Percentiles rank a stretch among this genome's conserved stretches.
Conservation (phyloP, 1,284 basidiomycete genomes). For the Rugosomyces carneus region DNA sequence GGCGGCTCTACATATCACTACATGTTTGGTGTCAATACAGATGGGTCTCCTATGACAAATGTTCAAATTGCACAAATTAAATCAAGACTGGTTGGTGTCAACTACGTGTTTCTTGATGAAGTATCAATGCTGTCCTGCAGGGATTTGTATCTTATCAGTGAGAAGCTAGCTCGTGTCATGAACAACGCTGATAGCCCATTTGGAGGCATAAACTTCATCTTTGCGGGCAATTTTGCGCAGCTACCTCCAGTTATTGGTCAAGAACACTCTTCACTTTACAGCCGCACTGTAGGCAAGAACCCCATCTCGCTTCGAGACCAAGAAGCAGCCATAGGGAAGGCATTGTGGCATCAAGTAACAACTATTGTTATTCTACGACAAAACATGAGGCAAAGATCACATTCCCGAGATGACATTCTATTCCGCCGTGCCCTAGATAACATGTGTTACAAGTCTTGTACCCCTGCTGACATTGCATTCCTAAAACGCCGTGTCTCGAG, state of each 20-base stretch:
- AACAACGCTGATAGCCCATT: conserved; percentile 18
- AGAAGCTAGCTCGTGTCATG: conserved; percentile 5
- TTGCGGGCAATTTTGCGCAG: conserved; percentile 27
- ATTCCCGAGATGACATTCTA: conserved; percentile 20
- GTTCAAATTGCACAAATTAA: conserved; percentile 9
- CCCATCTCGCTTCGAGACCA: conserved; percentile 15
- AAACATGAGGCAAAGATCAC: conserved; percentile 30
- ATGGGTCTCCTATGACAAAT: background rate
- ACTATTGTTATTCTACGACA: conserved; percentile 30
- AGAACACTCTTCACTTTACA: conserved; percentile 15
- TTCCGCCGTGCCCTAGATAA: conserved; percentile 27
- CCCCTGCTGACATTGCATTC: conserved; percentile 25
- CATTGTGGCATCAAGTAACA: conserved; percentile 29
- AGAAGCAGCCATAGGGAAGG: conserved; percentile 24
- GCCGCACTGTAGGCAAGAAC: conserved; percentile 9
- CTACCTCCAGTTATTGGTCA: conserved; percentile 19
- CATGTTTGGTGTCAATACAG: conserved; percentile 22
- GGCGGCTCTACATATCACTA: conserved; percentile 35
- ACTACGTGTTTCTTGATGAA: conserved; percentile 27
- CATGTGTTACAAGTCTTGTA: conserved; percentile 32
- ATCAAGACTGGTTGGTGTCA: conserved; percentile 16
- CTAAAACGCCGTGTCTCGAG: conserved; percentile 20
- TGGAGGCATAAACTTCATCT: conserved; percentile 26
- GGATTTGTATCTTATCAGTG: conserved; percentile 18
- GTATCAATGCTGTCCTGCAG: conserved; percentile 19